Conservation (phyloP, 1,139 yeast genomes). For the Taphrina flavorubra region DNA sequence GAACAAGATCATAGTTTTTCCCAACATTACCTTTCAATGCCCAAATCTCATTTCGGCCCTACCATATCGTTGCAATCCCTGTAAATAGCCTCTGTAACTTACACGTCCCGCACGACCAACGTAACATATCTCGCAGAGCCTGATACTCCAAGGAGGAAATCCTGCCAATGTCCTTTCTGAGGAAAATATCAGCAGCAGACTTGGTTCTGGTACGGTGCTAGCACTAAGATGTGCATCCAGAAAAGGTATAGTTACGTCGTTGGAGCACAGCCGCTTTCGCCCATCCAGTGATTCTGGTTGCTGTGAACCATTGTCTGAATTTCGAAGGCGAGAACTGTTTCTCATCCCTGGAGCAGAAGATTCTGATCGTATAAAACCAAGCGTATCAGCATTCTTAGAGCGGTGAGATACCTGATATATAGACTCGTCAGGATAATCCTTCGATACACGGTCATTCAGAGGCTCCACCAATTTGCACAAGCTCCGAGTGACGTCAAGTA, state of each 20-base stretch:
- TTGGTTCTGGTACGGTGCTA: constrained; percentile 79
- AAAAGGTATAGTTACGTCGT: constrained; percentile 30
- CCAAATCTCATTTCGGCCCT: constrained; percentile 42
- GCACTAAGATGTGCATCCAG: constrained; percentile 34
- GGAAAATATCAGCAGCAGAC: constrained; percentile 80
- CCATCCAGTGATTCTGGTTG: not conserved
- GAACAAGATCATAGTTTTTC: no score
- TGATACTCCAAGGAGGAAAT: constrained; percentile 97
- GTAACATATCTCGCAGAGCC: constrained; percentile 78
- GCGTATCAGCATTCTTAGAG: constrained; percentile 52
- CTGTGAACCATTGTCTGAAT: not conserved
- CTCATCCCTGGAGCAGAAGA: not conserved
- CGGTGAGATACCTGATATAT: not conserved
- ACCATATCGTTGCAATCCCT: constrained; percentile 24
- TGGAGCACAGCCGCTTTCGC: not conserved
- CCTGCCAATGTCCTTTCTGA: constrained; percentile 87
- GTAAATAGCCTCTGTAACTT: constrained; percentile 34
- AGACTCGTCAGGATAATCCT: constrained; percentile 53
- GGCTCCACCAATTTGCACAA: constrained; percentile 75
- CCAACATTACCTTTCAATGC: constrained; percentile 4
- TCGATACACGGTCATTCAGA: not conserved
- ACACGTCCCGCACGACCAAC: constrained; percentile 18
- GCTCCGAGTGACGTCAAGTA: constrained; percentile 84
- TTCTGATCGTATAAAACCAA: not conserved
- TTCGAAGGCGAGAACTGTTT: not conserved